Base-by-base conservation (phyloP, 345 rosid genomes). In the Nasturtium officinale region DNA sequence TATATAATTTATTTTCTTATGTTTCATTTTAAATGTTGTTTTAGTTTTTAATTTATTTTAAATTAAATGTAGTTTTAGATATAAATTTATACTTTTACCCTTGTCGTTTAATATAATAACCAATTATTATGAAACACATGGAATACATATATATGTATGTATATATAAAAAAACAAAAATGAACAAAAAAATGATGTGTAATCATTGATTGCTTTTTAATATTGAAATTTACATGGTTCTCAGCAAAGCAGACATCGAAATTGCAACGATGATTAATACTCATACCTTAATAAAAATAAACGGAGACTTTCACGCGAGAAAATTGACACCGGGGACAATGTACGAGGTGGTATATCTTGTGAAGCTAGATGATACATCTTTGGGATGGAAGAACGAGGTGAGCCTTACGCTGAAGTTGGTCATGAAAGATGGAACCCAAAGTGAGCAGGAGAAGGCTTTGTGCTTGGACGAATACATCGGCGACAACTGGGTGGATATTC, bases 381-480 rank as follows among this genome's bases (percentile, higher is more conserved):
- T 23, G 30, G 56, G 56, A 11, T 51, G 56, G 56, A 23, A 51
- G 30, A 51, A 51, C 1, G 8, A 10, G 2, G 56, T 23, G 16
- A 51, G 30, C 30, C 29, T 51, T 8, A 51, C 0, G 28, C 30
- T 51, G 56, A 51, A 5, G 56, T 0, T 51, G n/a, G 6, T 1
- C 3, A 51, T 51, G 30, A 0, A 6, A 5, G 56, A 51, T 51
- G 16, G n/a, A 51, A 11, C 1, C 16, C 2, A 0, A 0, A 21
- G 7, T 51, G 30, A 10, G 16, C 29, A 51, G n/a, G 56, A 10
- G 16, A 21, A 23, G n/a, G n/a, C 29, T 5, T 51, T 51, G 56
- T 51, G 8, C n/a, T 51, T 51, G 29, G 56, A 51, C 30, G 56
- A 51, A 21, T 51, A 51, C 56, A 51, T 51, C 10, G 30, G 56